Conservation (phyloP, 257 asterid species). For the Nicotiana knightiana region DNA sequence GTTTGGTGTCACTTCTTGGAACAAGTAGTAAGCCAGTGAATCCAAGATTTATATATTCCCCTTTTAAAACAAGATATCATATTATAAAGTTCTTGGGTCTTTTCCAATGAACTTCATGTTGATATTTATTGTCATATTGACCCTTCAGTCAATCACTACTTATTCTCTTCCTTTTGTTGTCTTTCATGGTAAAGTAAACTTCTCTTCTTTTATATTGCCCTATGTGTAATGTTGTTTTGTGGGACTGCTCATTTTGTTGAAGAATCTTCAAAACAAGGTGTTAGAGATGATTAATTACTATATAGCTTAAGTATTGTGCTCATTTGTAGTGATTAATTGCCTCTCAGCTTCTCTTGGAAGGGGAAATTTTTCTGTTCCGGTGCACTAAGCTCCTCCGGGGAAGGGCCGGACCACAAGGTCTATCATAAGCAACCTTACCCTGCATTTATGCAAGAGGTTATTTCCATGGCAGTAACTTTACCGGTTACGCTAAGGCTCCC, state of each 20-base stretch:
- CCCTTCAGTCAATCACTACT: slow-evolving; percentile 33
- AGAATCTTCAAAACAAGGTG: not conserved
- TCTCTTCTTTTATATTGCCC: not conserved
- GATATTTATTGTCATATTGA: slow-evolving; percentile 13
- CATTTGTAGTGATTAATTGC: not conserved
- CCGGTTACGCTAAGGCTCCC: too few relatives aligned
- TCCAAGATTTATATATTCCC: not conserved
- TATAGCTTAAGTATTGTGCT: not conserved
- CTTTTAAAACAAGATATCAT: not conserved
- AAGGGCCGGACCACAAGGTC: too few relatives aligned
- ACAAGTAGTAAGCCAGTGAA: not conserved
- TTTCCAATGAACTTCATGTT: slow-evolving; percentile 4
- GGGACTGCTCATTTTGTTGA: not conserved
- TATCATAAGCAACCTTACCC: too few relatives aligned
- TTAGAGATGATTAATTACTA: not conserved
- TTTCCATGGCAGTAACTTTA: too few relatives aligned
- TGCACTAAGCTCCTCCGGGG: too few relatives aligned
- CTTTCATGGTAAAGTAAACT: slow-evolving; percentile 71
- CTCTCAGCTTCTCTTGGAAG: too few relatives aligned
- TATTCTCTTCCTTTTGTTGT: slow-evolving; percentile 67
- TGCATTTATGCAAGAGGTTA: too few relatives aligned
- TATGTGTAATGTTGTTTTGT: not conserved
- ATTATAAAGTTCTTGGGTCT: not conserved
- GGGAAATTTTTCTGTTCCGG: not conserved
- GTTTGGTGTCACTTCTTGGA: not conserved